Evolutionary conservation across 83 land plant species (phyloP), one percentile per base, ranked within the genome.

Genomic region (Thuja plicata): DNA sequence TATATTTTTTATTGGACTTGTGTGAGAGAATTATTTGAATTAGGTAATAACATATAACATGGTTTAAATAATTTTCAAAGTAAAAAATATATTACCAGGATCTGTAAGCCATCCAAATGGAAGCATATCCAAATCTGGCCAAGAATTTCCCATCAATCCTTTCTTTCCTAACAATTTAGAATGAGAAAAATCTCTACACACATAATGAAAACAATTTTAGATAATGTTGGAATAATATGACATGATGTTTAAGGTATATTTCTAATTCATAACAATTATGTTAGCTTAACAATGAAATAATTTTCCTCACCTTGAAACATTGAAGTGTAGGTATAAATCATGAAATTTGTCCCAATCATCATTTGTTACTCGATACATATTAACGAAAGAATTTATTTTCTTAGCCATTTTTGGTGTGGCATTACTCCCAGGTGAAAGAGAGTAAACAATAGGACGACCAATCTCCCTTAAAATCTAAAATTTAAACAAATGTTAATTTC

Each of bases 121-220:
- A 32, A 98, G 93, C 99, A 98, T 98, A 91, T 98, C 99, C 74
- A 96, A 89, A 88, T 98, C 99, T 81, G 99, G 99, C 99, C 99
- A 98, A 76, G 99, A 98, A 41, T 90, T 94, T 41, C 97, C 99
- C n/a, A 77, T 60, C 89, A 93, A 89, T 16, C 97, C 96, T 16
- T 91, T 55, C n/a, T 94, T 93, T 66, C 99, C 99, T 84, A 97
- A 92, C 88, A 96, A 84, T 86, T 91, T 91, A 48, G 97, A 92
- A 55, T 88, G 79, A 85, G 99, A 91, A 88, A 98, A 95, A 85
- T 98, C 99, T 88, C 99, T 97, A 89, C 30, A 80, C 24, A 73
- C 17, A 73, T 19, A 5, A 17, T 57, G 19, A 10, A 80, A 77
- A 37, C 17, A 19, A n/a, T 50, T 13, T 43, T 32, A 27, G 52